phyloP scores from a whole-genome alignment of 2,329 filamentous ascomycete genomes.

The Hypoxylon rubiginosum region DNA sequence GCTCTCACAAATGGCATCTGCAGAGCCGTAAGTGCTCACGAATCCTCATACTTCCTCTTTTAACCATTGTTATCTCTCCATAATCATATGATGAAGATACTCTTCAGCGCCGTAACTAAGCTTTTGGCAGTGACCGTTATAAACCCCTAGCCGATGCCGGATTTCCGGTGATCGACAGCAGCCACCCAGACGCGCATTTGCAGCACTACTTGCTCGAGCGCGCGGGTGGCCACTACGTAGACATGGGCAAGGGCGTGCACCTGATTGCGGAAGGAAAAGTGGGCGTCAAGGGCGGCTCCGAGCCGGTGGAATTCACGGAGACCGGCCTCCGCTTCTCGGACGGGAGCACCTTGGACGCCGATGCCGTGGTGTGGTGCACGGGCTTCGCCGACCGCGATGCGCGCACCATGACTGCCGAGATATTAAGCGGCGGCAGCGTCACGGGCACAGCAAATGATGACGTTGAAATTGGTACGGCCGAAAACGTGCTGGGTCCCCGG shows the following conservation, averaged over 20 bases:
- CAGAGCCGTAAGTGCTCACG: constrained; percentile 46
- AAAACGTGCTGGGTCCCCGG: constrained; percentile 43
- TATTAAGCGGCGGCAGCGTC: constrained; percentile 46
- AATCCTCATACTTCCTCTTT: neutral
- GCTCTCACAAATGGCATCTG: constrained; percentile 44
- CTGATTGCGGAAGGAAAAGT: constrained; percentile 53
- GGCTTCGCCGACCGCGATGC: constrained; percentile 54
- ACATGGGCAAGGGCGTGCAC: constrained; percentile 52
- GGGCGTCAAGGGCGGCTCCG: constrained; percentile 48
- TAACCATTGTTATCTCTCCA: neutral
- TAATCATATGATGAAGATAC: neutral
- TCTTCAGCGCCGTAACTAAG: neutral
- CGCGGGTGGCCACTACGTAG: constrained; percentile 58
- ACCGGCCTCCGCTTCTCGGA: constrained; percentile 54
- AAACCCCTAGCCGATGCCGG: constrained; percentile 50
- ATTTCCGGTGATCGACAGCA: constrained; percentile 55
- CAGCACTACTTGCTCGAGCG: constrained; percentile 54
- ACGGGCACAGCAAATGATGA: neutral
- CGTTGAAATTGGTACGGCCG: neutral
- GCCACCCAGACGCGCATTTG: constrained; percentile 45
- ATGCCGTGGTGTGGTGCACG: constrained; percentile 59
- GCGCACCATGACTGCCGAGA: constrained; percentile 45
- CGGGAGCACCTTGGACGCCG: constrained; percentile 51
- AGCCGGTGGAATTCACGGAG: constrained; percentile 51
- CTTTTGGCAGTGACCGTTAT: constrained; percentile 49